Conservation (phyloP, 2,329 filamentous ascomycete species). For the Metarhizium robertsii region DNA sequence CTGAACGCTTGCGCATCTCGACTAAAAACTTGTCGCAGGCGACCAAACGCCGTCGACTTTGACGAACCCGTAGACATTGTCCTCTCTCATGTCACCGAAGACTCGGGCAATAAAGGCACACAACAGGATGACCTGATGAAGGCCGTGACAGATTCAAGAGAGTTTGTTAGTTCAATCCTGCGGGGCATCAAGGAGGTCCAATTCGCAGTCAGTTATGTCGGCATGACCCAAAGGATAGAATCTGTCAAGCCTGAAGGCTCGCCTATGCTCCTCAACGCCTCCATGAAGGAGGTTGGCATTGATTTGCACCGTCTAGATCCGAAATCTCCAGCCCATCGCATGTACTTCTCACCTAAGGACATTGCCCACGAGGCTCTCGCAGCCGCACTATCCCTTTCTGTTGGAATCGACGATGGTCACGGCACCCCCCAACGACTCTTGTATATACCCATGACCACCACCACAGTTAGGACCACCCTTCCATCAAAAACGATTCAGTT, state of each 20-base stretch:
- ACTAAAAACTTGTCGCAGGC: slow-evolving; percentile 36
- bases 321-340: slow-evolving; percentile 87
- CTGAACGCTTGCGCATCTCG: slow-evolving; percentile 53
- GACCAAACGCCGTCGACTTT: slow-evolving; percentile 23
- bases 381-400: slow-evolving; percentile 83
- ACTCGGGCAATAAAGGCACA: slow-evolving; percentile 60
- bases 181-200: slow-evolving; percentile 94
- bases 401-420: slow-evolving; percentile 85
- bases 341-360: slow-evolving; percentile 93
- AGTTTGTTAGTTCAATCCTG: slow-evolving; percentile 82
- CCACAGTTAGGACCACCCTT: slow-evolving; percentile 84
- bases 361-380: slow-evolving; percentile 90
- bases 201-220: slow-evolving; percentile 85
- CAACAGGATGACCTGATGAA: slow-evolving; percentile 62
- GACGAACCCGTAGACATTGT: slow-evolving; percentile 50
- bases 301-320: slow-evolving; percentile 87
- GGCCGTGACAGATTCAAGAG: slow-evolving; percentile 83
- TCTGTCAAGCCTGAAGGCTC: slow-evolving; percentile 55
- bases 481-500: slow-evolving; percentile 90
- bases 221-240: slow-evolving; percentile 71
- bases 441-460: slow-evolving; percentile 96
- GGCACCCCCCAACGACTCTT: slow-evolving; percentile 77
- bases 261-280: slow-evolving; percentile 75
- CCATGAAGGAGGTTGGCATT: slow-evolving; percentile 93
- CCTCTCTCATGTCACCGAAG: slow-evolving; percentile 64